Conservation (phyloP, 768 basidiomycete genomes). For the Rubroboletus satanas region DNA sequence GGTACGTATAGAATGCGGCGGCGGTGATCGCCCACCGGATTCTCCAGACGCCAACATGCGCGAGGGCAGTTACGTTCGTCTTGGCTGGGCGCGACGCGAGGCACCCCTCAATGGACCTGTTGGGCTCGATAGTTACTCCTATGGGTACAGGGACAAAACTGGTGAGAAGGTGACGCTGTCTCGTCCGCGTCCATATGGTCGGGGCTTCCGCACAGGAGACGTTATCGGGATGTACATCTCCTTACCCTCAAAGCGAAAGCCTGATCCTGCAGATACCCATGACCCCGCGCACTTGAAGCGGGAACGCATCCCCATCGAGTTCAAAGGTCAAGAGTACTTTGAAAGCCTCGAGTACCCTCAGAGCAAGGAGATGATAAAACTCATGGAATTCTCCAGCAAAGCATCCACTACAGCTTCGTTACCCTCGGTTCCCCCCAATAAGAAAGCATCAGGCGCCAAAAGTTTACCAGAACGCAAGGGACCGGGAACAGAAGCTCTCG, state of each 20-base stretch:
- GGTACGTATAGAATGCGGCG: slow-evolving; percentile 72
- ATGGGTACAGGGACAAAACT: slow-evolving; percentile 85
- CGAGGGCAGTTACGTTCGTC: slow-evolving; percentile 78
- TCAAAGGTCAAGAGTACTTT: slow-evolving; percentile 96
- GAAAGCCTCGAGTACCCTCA: slow-evolving; percentile 87
- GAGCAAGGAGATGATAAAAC: slow-evolving; percentile 86
- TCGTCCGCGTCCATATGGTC: slow-evolving; percentile 74
- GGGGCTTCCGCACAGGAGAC: slow-evolving; percentile 73
- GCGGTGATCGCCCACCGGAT: slow-evolving; percentile 49
- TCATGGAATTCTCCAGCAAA: slow-evolving; percentile 76
- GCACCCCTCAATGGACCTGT: slow-evolving; percentile 91
- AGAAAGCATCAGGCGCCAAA: slow-evolving; percentile 69
- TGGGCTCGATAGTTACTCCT: slow-evolving; percentile 91
- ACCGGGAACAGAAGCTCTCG: slow-evolving; percentile 30
- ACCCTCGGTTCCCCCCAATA: slow-evolving; percentile 50
- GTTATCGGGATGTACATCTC: slow-evolving; percentile 92
- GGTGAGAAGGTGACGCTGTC: slow-evolving; percentile 90
- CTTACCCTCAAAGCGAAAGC: slow-evolving; percentile 64
- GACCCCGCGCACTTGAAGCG: slow-evolving; percentile 84
- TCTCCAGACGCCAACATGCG: slow-evolving; percentile 43
- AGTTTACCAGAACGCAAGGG: slow-evolving; percentile 56
- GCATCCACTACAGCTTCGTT: slow-evolving; percentile 50
- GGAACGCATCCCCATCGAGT: slow-evolving; percentile 89
- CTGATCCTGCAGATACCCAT: slow-evolving; percentile 57
- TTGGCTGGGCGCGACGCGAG: slow-evolving; percentile 92